Evolutionary conservation across 116 monocot species (phyloP).

Genomic region (Trichopus zeylanicus): DNA sequence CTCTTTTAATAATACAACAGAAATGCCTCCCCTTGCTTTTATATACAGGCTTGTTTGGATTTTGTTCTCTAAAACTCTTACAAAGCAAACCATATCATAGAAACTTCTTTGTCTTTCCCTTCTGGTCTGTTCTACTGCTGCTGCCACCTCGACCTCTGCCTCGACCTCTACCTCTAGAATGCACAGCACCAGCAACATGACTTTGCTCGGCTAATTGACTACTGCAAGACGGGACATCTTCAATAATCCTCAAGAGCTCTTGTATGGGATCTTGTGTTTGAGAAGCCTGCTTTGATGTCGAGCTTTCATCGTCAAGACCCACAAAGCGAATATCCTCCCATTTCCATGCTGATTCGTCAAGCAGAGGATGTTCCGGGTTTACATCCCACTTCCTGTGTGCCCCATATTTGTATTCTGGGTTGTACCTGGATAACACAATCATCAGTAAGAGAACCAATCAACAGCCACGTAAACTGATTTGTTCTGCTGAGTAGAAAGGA

Average conservation of each 20-base stretch:
- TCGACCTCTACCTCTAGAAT: constrained; percentile 16
- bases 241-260: constrained; percentile 32
- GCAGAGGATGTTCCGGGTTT: constrained; percentile 15
- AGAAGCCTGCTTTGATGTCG: constrained; percentile 17
- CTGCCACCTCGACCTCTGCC: constrained; percentile 1
- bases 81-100: constrained; percentile 12
- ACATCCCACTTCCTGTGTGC: constrained; percentile 33
- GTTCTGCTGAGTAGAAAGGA: neutral
- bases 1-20: too few species aligned
- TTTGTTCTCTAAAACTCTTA: too few species aligned
- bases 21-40: too few species aligned
- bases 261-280: constrained; percentile 22
- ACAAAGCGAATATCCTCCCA: constrained; percentile 27
- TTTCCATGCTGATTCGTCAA: constrained; percentile 25
- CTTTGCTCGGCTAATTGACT: constrained; percentile 18
- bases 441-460: neutral
- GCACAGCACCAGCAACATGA: constrained; percentile 2
- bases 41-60: too few species aligned
- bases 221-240: constrained; percentile 21
- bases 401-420: constrained; percentile 23
- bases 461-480: neutral
- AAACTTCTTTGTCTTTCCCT: constrained; percentile 43
- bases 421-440: constrained; percentile 15
- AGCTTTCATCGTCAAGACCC: constrained; percentile 28
- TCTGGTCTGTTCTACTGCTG: constrained; percentile 16